Base-by-base conservation (phyloP, 768 basidiomycete genomes). In the Tricholoma sp. region DNA sequence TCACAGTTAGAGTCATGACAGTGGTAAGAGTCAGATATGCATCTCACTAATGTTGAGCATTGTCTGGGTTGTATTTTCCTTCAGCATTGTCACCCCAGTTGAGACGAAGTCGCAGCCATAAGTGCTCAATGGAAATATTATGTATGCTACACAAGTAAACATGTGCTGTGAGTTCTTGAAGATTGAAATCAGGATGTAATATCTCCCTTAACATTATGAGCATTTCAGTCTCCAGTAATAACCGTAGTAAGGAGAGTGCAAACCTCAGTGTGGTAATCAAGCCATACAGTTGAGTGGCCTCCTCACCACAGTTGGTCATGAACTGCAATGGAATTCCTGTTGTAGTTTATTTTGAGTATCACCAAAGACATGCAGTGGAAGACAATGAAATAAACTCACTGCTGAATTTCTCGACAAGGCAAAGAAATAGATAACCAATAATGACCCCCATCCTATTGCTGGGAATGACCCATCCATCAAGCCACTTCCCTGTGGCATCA, bases 121-220 rank as follows among this genome's bases (percentile, higher is more conserved):
- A n/a, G n/a, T n/a, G n/a, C n/a, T n/a, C n/a, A 61, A 71, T 67
- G 2, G 64, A 57, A 21, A 74, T 74, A 52, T 74, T 73, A 46
- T 71, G 69, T 0, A 73, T 58, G 54, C 67, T 72, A 6, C 62
- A 56, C 12, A 73, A 29, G 57, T 66, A 75, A 1, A 57, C 32
- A 57, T 73, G 71, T 2, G 74, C 68, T 3, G 71, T 67, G 1
- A 72, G 54, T 43, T 63, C 66, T 9, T 49, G 34, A n/a, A 34
- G 27, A 29, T 62, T 46, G 12, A 64, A 34, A 1, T 71, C 67
- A 0, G 70, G 64, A 35, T 59, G 47, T 55, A 72, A 71, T 24
- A 59, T 55, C 24, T 63, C 64, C 8, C 71, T 70, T 52, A 14
- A 60, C 21, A 37, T 37, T 37, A 12, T 16, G 10, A 11, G 10